These are phyloP conservation scores for Coemansia sp. DNA, from an alignment of 192 early-diverging fungal genomes.

Conservation along the genomic window DNA sequence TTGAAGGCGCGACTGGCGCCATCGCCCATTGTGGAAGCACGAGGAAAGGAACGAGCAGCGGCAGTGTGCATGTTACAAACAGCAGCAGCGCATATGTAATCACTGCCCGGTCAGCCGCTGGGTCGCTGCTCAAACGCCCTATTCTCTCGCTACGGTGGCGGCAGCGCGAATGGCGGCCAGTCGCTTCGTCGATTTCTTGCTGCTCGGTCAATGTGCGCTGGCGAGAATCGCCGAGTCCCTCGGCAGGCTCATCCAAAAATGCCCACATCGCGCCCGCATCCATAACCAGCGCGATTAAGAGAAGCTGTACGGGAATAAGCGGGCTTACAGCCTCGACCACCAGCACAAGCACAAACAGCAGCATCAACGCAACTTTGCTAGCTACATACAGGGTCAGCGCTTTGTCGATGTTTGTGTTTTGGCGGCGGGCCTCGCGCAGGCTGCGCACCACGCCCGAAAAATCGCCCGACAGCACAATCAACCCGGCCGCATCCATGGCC, in stretches of 20 bases:
- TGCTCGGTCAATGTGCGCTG: neutral
- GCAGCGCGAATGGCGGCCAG: neutral
- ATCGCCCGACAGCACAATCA: conserved; percentile 36
- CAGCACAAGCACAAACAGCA: conserved; percentile 25
- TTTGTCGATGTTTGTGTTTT: conserved; percentile 26
- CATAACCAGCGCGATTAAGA: conserved; percentile 34
- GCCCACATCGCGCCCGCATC: conserved; percentile 35
- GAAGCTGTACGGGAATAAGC: conserved; percentile 39
- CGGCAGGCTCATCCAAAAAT: conserved; percentile 28
- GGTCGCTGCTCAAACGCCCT: conserved; percentile 17
- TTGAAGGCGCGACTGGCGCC: conserved; percentile 32
- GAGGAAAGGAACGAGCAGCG: conserved; percentile 24
- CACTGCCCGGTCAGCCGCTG: conserved; percentile 14
- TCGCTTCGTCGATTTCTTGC: neutral
- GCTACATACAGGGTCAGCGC: conserved; percentile 28
- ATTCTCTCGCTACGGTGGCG: neutral
- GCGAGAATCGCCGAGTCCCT: conserved; percentile 12
- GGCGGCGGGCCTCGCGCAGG: conserved; percentile 29
- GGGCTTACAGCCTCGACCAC: conserved; percentile 27
- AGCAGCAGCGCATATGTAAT: conserved; percentile 10
- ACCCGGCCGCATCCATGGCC: conserved; percentile 47
- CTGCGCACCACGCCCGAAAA: conserved; percentile 31
- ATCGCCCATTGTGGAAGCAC: conserved; percentile 41
- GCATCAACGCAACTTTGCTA: conserved; percentile 33
- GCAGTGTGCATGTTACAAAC: conserved; percentile 28